phyloP scores from a whole-genome alignment of 176 grass and related monocot genomes.

The Zoysia pacifica region DNA sequence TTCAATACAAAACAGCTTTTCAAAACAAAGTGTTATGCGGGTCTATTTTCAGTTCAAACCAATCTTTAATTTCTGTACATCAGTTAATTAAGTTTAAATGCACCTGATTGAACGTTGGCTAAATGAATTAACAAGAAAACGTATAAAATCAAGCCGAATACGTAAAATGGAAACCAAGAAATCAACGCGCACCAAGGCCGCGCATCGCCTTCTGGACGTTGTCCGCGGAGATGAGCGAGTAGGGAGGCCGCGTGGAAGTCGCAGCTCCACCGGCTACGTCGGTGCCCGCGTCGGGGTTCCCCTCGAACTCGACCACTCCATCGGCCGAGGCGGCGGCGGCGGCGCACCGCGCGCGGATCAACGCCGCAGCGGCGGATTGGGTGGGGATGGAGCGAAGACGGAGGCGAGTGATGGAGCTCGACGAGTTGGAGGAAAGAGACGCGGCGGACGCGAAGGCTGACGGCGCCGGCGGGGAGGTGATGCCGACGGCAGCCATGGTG shows the following conservation, averaged over 20 bases:
- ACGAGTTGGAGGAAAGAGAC: background rate
- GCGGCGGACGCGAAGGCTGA: conserved; percentile 10
- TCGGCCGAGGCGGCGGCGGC: conserved; percentile 41
- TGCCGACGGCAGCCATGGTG: conserved; percentile 45
- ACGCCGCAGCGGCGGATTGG: background rate
- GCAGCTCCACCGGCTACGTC: conserved; percentile 44
- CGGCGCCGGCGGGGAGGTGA: conserved; percentile 40
- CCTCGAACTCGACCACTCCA: conserved; percentile 17
- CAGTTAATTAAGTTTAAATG: too few relatives aligned
- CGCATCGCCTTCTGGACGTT: conserved; percentile 93
- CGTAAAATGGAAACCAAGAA: background rate
- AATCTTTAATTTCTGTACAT: background rate
- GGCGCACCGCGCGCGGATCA: conserved; percentile 42
- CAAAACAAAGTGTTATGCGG: background rate
- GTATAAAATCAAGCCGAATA: background rate
- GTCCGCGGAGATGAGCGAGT: conserved; percentile 68
- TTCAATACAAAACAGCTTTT: conserved; percentile 11
- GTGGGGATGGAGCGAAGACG: background rate
- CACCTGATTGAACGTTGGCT: background rate
- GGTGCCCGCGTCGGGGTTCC: conserved; percentile 17
- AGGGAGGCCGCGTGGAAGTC: conserved; percentile 46
- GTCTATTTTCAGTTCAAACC: too few relatives aligned
- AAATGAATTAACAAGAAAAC: background rate
- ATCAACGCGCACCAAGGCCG: conserved; percentile 61
- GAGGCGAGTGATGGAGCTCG: background rate